Evolutionary conservation across 2,329 filamentous ascomycete species (phyloP), one percentile per base, ranked within the genome.

Genomic region (Hypoxylon sp.): DNA sequence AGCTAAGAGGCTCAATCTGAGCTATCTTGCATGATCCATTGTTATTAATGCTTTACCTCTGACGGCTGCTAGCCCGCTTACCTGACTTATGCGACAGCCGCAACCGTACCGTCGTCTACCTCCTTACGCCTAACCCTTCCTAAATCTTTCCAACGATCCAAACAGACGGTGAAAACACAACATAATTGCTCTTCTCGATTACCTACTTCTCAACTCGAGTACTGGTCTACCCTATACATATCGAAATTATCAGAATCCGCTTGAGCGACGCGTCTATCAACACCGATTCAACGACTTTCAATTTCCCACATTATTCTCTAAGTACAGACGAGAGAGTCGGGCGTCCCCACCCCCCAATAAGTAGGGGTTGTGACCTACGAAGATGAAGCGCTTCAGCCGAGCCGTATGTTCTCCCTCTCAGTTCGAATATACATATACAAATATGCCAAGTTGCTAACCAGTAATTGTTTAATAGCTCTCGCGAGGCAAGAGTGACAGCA

Each of bases 371-470:
- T 71, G 73, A 65, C 75, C 73, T 74, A 71, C 74, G 51, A 77
- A 87, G 83, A 98, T 98, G 95, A 98, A 97, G 86, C 92, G 94
- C 81, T 97, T 98, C 84, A 92, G 94, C 84, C 94, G 93, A 92
- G 94, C 98, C 87, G 94, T 97, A 90, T 61, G 69, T 65, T 58
- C 57, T 31, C 17, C 29, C 54, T 31, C 44, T n/a, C 50, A 39
- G 87, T 93, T 90, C 19, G 57, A 35, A 35, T 69, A 46, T 58
- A 59, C 35, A 10, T 60, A 31, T 31, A 44, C 35, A 31, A 59
- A 51, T 59, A 61, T 46, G 63, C 22, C 31, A 24, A 22, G 42
- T 51, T 60, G 62, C 66, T 87, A 83, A 88, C 82, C 74, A 78
- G 77, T 80, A 75, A 82, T 89, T 81, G 86, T 90, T 82, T 59